Conservation (phyloP, 768 basidiomycete genomes). For the Leucosporidium yakuticum region DNA sequence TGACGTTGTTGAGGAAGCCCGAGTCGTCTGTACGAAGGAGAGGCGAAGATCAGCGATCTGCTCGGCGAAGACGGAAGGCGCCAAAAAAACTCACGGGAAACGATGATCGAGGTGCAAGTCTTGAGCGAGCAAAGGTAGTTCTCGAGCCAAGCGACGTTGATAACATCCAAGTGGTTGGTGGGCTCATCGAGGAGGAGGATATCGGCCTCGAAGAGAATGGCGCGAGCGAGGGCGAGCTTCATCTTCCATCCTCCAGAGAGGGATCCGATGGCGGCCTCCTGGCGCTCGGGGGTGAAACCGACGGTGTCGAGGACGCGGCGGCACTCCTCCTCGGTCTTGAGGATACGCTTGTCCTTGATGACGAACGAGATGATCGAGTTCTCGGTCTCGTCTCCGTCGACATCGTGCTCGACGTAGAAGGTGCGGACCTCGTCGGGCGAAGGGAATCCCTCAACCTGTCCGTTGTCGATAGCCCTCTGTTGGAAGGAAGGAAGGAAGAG, state of each 20-base stretch:
- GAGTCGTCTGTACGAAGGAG: constrained; percentile 59
- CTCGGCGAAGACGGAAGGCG: neutral
- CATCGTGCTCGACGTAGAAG: constrained; percentile 94
- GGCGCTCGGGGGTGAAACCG: constrained; percentile 82
- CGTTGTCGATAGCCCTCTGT: constrained; percentile 76
- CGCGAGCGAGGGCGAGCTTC: constrained; percentile 92
- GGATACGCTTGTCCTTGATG: constrained; percentile 59
- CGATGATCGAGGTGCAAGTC: constrained; percentile 80
- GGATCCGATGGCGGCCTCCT: constrained; percentile 77
- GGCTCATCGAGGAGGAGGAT: constrained; percentile 58
- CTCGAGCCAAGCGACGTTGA: constrained; percentile 88
- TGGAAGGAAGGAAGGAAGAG: neutral
- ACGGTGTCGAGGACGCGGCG: constrained; percentile 73
- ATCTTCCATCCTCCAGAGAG: constrained; percentile 99
- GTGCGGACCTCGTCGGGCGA: constrained; percentile 77
- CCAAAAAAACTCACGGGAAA: constrained; percentile 54
- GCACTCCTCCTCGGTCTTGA: constrained; percentile 50
- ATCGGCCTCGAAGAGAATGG: constrained; percentile 86
- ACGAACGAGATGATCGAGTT: constrained; percentile 82
- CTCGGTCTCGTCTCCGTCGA: constrained; percentile 63
- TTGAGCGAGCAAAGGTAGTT: constrained; percentile 57
- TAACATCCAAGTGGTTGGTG: constrained; percentile 62
- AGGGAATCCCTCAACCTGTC: constrained; percentile 81
- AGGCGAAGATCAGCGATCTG: constrained; percentile 1
- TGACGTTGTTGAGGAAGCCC: constrained; percentile 89